Evolutionary conservation across 2,329 filamentous ascomycete genomes (phyloP).

Genomic region (Dothiorella sarmentorum): DNA sequence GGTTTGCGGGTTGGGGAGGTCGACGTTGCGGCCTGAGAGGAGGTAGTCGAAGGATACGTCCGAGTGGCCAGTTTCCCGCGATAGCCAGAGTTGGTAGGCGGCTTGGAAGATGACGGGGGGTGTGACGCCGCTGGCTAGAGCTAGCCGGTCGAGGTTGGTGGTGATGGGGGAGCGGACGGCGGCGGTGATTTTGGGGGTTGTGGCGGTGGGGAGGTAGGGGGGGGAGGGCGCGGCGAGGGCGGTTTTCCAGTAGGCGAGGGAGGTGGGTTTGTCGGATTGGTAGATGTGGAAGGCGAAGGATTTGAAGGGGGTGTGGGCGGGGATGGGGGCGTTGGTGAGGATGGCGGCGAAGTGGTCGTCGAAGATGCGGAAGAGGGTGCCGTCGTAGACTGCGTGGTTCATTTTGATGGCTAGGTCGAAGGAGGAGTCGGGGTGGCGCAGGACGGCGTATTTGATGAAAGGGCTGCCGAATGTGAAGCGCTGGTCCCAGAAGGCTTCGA

Average conservation of each 20-base stretch:
- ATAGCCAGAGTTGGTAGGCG: conserved; percentile 27
- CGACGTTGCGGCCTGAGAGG: conserved; percentile 39
- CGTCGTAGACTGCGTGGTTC: conserved; percentile 36
- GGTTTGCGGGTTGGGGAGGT: conserved; percentile 33
- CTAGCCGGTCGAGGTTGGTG: conserved; percentile 23
- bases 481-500: conserved; percentile 26
- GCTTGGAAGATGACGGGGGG: conserved; percentile 37
- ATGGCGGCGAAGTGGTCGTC: conserved; percentile 31
- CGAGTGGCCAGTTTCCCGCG: neutral
- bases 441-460: conserved; percentile 35
- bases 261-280: conserved; percentile 20
- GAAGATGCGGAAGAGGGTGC: conserved; percentile 38
- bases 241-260: conserved; percentile 25
- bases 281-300: conserved; percentile 26
- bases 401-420: conserved; percentile 34
- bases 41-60: conserved; percentile 32
- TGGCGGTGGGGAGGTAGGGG: conserved; percentile 15
- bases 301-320: conserved; percentile 24
- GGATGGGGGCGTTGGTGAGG: conserved; percentile 20
- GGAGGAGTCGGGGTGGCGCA: conserved; percentile 19
- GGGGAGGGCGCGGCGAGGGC: neutral
- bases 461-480: conserved; percentile 33
- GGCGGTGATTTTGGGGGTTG: neutral
- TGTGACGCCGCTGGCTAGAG: conserved; percentile 28
- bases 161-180: neutral